These are phyloP conservation scores for Penicillium atrosanguineum DNA, from an alignment of 495 filamentous ascomycete genomes.

Conservation along the genomic window DNA sequence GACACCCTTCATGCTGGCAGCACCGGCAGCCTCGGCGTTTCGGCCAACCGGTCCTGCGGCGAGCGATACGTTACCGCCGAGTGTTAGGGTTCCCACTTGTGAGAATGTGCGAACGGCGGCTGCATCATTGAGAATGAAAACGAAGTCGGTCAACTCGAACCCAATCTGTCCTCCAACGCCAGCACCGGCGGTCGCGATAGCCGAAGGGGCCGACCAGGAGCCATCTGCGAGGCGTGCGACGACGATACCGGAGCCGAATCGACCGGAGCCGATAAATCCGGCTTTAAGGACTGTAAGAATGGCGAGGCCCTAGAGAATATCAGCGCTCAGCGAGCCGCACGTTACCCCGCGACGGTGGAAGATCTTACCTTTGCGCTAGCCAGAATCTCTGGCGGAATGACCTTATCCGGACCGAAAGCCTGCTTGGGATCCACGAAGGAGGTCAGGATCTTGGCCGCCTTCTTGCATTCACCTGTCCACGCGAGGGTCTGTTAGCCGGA, in stretches of 20 bases:
- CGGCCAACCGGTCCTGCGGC: conserved; percentile 91
- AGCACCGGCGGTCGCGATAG: conserved; percentile 85
- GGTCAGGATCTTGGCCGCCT: conserved; percentile 86
- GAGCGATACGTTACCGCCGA: conserved; percentile 95
- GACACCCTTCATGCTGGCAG: conserved; percentile 84
- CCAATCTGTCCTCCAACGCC: conserved; percentile 97
- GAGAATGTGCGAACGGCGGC: conserved; percentile 92
- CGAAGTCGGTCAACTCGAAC: conserved; percentile 96
- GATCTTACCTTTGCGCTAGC: conserved; percentile 79
- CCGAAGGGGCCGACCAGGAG: conserved; percentile 89
- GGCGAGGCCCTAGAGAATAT: conserved; percentile 70
- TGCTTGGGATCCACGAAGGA: conserved; percentile 95
- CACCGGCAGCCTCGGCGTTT: conserved; percentile 95
- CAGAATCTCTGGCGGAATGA: conserved; percentile 90
- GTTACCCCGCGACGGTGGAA: conserved; percentile 4
- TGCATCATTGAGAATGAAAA: conserved; percentile 96
- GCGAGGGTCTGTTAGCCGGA: conserved; percentile 22
- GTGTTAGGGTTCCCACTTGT: conserved; percentile 82
- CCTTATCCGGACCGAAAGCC: conserved; percentile 93
- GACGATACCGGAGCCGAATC: conserved; percentile 91
- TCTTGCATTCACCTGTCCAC: conserved; percentile 75
- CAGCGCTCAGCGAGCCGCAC: conserved; percentile 10
- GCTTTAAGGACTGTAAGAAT: conserved; percentile 95
- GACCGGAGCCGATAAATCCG: conserved; percentile 88
- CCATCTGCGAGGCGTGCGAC: conserved; percentile 91